These are phyloP conservation scores for Trypanosoma lewisi DNA, from an alignment of 208 protist genomes.

Conservation along the genomic window DNA sequence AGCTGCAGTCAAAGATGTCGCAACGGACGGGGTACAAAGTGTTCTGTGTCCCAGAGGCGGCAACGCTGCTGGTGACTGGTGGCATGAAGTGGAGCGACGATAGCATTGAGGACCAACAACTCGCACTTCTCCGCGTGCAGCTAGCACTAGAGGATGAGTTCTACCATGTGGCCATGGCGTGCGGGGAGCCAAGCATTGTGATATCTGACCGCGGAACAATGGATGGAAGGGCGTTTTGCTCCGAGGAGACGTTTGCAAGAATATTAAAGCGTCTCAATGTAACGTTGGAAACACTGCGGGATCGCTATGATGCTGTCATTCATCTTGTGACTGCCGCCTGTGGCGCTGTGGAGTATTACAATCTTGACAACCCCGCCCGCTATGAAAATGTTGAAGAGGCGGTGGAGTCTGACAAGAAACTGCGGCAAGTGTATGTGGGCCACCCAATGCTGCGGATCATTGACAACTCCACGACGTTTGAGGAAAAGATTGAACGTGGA, in stretches of 20 bases:
- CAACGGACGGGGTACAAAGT: constrained; percentile 68
- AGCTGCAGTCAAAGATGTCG: constrained; percentile 59
- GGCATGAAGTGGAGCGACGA: constrained; percentile 65
- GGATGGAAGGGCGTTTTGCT: constrained; percentile 82
- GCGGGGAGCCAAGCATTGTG: constrained; percentile 45
- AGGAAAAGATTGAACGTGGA: constrained; percentile 71
- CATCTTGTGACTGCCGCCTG: constrained; percentile 79
- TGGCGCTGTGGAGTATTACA: constrained; percentile 79
- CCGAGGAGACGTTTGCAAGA: constrained; percentile 47
- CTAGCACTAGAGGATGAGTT: constrained; percentile 78
- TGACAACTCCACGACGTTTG: constrained; percentile 75
- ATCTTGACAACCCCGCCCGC: constrained; percentile 73
- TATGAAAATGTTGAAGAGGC: constrained; percentile 81
- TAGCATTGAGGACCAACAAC: constrained; percentile 55
- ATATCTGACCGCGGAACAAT: constrained; percentile 83
- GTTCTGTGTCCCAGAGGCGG: constrained; percentile 79
- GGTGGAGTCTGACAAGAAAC: constrained; percentile 68
- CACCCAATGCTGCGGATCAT: constrained; percentile 69
- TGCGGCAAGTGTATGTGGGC: constrained; percentile 75
- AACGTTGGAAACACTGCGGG: constrained; percentile 57
- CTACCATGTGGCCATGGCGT: constrained; percentile 53
- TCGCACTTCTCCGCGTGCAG: constrained; percentile 60
- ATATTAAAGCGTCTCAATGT: constrained; percentile 44
- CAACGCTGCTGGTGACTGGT: constrained; percentile 68
- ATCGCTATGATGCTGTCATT: constrained; percentile 84